Percentiles rank a stretch among this genome's conserved stretches.
These are phyloP conservation scores for Salix viminalis DNA, from an alignment of 345 rosid genomes.

Conservation along the genomic window DNA sequence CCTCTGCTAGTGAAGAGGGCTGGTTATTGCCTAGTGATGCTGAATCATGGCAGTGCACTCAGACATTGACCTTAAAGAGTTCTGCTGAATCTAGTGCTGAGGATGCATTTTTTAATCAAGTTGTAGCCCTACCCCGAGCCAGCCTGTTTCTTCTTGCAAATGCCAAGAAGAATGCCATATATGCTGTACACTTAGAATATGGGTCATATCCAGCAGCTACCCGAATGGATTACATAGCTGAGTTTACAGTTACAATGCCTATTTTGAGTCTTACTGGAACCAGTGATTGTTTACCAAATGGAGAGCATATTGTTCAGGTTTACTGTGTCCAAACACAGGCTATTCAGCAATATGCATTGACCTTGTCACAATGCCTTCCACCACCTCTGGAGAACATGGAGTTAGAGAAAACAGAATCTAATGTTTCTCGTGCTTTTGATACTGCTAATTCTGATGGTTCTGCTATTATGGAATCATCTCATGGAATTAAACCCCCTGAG, in stretches of 20 bases:
- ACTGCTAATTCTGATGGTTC: conserved; percentile 25
- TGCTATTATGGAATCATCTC: conserved; percentile 28
- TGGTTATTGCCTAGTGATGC: conserved; percentile 66
- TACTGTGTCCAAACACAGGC: conserved; percentile 66
- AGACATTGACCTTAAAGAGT: conserved; percentile 67
- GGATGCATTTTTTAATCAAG: conserved; percentile 79
- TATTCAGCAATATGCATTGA: conserved; percentile 87
- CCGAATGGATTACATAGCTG: conserved; percentile 80
- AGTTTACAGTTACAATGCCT: conserved; percentile 85
- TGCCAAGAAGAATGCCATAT: conserved; percentile 85
- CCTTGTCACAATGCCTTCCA: conserved; percentile 71
- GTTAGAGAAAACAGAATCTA: conserved; percentile 49
- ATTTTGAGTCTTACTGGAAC: conserved; percentile 85
- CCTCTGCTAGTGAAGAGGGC: conserved; percentile 66
- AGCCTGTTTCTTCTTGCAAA: conserved; percentile 81
- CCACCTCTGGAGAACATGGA: conserved; percentile 48
- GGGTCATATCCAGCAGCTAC: conserved; percentile 70
- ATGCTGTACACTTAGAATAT: conserved; percentile 76
- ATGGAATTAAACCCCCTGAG: conserved; percentile 32
- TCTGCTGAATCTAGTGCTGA: conserved; percentile 54
- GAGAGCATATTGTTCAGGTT: conserved; percentile 32
- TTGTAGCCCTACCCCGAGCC: conserved; percentile 61
- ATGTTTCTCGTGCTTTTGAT: conserved; percentile 32
- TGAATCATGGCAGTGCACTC: conserved; percentile 74
- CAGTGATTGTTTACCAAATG: conserved; percentile 50